Evolutionary conservation across 768 basidiomycete genomes (phyloP), one percentile per base, ranked within the genome.

Genomic region (Galerina sulciceps): DNA sequence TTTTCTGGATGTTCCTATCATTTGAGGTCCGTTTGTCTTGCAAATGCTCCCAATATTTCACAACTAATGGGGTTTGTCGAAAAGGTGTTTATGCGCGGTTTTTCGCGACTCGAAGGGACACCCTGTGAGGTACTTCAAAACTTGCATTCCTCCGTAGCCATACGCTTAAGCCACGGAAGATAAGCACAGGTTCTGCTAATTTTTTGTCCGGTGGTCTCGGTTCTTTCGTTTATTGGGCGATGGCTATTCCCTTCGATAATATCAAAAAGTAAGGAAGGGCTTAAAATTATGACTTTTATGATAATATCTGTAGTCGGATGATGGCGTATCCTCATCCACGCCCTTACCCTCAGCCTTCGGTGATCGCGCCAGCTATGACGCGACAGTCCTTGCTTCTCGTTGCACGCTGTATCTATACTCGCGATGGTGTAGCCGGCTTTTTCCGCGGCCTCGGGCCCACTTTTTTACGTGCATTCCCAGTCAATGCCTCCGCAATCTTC

Each of bases 1-100:
- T 93, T 72, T 83, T 88, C 59, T 89, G 85, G 82, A 88, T 92
- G 86, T 93, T 92, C 71, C 76, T 89, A 40, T 84, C 84, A 23
- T 81, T 88, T 61, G 88, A 90, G 79, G 85, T 84, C 40, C 40
- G 69, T 59, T 15, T 53, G 58, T 43, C 50, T 58, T 18, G 44
- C 57, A 45, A 40, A 60, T 42, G 55, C 34, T 43, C 43, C 36
- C 4, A 57, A 46, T 37, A 46, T 40, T 47, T 38, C 58, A 41
- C 62, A 62, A 73, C 67, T 53, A 63, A 46, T 53, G 59, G 36
- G 61, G 17, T 13, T 50, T 34, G 46, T 34, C n/a, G 23, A 48
- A 37, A 46, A 88, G 84, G 79, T 76, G 10, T 75, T 87, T 59
- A 89, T 89, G 84, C 80, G 88, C 37, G 70, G 74, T 20, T 87